Conservation (phyloP, 1,284 basidiomycete genomes). For the Apiotrichum porosum region DNA sequence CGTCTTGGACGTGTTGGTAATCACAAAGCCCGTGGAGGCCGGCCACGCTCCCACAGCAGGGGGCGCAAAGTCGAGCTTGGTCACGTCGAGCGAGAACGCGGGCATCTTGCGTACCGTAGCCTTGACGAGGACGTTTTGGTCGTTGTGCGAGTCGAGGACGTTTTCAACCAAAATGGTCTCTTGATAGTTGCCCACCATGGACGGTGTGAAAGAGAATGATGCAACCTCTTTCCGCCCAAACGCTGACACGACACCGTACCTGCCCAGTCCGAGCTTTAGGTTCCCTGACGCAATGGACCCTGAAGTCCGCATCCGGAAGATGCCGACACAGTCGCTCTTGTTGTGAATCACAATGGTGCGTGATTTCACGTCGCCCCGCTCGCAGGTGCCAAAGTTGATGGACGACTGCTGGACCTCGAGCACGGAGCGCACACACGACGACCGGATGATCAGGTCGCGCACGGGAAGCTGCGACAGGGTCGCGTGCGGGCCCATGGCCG, state of each 20-base stretch:
- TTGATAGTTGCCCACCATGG: conserved; percentile 50
- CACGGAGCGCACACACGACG: conserved; percentile 49
- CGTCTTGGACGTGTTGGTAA: conserved; percentile 51
- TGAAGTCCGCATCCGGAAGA: conserved; percentile 53
- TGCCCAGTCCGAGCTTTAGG: conserved; percentile 51
- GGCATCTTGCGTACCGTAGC: conserved; percentile 51
- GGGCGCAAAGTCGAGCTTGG: conserved; percentile 18
- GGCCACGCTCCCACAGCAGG: conserved; percentile 25
- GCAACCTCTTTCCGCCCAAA: conserved; percentile 53
- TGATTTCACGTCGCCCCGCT: conserved; percentile 52
- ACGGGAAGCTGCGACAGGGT: conserved; percentile 50
- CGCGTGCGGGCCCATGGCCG: conserved; percentile 4
- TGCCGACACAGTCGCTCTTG: conserved; percentile 51
- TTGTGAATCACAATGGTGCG: conserved; percentile 52
- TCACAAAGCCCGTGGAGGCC: conserved; percentile 36
- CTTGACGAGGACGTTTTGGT: conserved; percentile 52
- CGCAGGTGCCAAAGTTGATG: conserved; percentile 55
- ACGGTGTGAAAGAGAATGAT: conserved; percentile 49
- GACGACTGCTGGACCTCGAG: conserved; percentile 53
- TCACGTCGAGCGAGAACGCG: conserved; percentile 50
- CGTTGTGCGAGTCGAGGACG: conserved; percentile 50
- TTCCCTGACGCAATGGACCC: conserved; percentile 54
- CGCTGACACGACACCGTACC: conserved; percentile 53
- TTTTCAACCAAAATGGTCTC: conserved; percentile 53
- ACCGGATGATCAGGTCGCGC: conserved; percentile 52